Evolutionary conservation across 495 filamentous ascomycete species (phyloP).

Genomic region (Penicillium herquei): DNA sequence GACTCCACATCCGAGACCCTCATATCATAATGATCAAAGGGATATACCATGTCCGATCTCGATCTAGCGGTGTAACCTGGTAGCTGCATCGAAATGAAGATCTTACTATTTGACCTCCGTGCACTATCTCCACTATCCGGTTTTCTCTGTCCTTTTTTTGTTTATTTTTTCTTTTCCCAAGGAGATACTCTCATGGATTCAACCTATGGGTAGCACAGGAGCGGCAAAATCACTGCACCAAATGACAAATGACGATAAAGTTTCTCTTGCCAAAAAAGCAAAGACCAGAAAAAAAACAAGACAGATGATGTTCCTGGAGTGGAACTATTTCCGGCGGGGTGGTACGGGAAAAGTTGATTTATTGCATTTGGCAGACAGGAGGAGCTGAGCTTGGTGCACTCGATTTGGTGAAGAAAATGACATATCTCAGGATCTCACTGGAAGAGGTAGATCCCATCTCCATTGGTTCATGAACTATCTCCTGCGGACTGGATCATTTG

Average conservation of each 20-base stretch:
- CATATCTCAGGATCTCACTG: constrained; percentile 23
- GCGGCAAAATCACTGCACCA: background rate
- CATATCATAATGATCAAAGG: too few species aligned
- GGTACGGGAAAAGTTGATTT: constrained; percentile 17
- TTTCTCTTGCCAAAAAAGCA: constrained; percentile 6
- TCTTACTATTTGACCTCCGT: constrained; percentile 10
- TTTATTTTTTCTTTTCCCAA: too few species aligned
- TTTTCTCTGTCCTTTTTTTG: background rate
- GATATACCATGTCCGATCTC: constrained; percentile 8
- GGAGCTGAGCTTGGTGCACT: constrained; percentile 24
- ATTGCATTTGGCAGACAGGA: constrained; percentile 20
- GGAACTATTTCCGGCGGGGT: constrained; percentile 18
- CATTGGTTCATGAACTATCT: constrained; percentile 17
- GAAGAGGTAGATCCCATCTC: constrained; percentile 8
- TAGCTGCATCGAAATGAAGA: constrained; percentile 13
- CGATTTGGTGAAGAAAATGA: constrained; percentile 20
- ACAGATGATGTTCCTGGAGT: background rate
- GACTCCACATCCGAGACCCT: background rate
- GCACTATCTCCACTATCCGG: background rate
- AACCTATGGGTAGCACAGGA: background rate
- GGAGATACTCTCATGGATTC: background rate
- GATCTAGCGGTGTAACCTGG: constrained; percentile 33
- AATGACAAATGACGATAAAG: too few species aligned
- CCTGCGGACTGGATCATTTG: constrained; percentile 1
- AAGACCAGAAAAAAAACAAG: constrained; percentile 14